Evolutionary conservation across 306 rosid species (phyloP).

Genomic region (Vicia sativa): DNA sequence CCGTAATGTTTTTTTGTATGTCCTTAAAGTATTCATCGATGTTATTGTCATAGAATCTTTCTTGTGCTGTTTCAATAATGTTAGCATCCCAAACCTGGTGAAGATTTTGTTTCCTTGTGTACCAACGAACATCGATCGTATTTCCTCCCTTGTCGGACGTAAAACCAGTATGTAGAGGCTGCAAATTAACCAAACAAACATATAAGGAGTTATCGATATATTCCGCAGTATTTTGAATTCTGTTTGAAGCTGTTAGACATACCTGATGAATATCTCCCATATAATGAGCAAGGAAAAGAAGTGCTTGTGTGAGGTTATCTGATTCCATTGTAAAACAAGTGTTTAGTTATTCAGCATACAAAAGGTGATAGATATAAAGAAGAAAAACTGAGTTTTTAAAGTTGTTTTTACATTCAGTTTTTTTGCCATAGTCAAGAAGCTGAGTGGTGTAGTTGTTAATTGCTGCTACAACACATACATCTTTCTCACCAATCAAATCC

Average conservation of each 20-base stretch:
- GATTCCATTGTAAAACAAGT: conserved; percentile 21
- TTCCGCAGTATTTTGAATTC: too few relatives aligned
- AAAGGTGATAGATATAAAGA: not conserved
- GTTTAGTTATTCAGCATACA: conserved; percentile 23
- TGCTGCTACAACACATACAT: conserved; percentile 78
- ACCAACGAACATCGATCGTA: conserved; percentile 75
- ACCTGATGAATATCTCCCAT: conserved; percentile 95
- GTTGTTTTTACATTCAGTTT: conserved; percentile 51
- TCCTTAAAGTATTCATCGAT: conserved; percentile 45
- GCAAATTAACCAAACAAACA: conserved; percentile 31
- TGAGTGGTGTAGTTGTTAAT: conserved; percentile 75
- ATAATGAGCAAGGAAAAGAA: conserved; percentile 82
- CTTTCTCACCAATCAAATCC: conserved; percentile 57
- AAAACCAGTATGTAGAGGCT: conserved; percentile 96
- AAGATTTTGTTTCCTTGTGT: conserved; percentile 72
- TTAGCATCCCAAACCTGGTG: conserved; percentile 90
- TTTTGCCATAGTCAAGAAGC: conserved; percentile 48
- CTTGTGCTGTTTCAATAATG: conserved; percentile 79
- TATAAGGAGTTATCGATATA: too few relatives aligned
- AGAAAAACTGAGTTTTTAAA: not conserved
- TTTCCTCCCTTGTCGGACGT: conserved; percentile 84
- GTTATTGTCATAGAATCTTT: conserved; percentile 51
- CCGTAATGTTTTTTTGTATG: conserved; percentile 76
- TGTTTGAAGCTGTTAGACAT: not conserved
- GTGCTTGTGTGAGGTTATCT: conserved; percentile 95